Evolutionary conservation across 192 early-diverging fungal genomes (phyloP), one percentile per base, ranked within the genome.

Genomic region (Mortierella antarctica): DNA sequence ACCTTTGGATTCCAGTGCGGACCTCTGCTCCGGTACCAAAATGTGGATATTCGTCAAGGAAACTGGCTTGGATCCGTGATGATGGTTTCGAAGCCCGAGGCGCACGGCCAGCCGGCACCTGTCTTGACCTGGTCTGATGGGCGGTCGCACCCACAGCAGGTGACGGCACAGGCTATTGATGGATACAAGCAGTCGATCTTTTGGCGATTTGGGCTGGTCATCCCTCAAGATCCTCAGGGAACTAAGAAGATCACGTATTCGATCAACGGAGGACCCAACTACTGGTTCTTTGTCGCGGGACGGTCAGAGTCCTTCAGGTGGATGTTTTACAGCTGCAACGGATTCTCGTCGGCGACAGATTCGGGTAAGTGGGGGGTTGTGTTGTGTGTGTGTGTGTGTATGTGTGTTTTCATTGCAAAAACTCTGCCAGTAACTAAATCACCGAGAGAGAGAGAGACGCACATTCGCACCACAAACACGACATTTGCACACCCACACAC

Each of bases 251-350:
- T 79, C 46, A 67, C 48, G 4, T 79, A 79, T 20, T 70, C 67
- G 15, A 62, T 79, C 51, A 76, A 87, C 78, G 62, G 63, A 41
- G 76, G 86, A 5, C 72, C 86, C 4, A 62, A 76, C 48, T 85
- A 89, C 70, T 59, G 49, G 65, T 86, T 90, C 85, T 67, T 79
- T 74, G 69, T 88, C 50, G 85, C 87, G 6, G 77, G 84, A 62
- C 66, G 82, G 53, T 46, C 81, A 52, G 84, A 89, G 63, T 83
- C 88, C 10, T 90, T 89, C 86, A 86, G 90, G 9, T 92, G 89
- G 71, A 86, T 86, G 70, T 93, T 93, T 72, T 88, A 88, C 80
- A 89, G 87, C 41, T 93, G 92, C 81, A 93, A 93, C 67, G 92
- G 92, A 9, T 93, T 89, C 74, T 92, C 91, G 13, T 79, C 69